Base-by-base conservation (phyloP, 2,329 filamentous ascomycete species). In the Fusarium phyllophilum region DNA sequence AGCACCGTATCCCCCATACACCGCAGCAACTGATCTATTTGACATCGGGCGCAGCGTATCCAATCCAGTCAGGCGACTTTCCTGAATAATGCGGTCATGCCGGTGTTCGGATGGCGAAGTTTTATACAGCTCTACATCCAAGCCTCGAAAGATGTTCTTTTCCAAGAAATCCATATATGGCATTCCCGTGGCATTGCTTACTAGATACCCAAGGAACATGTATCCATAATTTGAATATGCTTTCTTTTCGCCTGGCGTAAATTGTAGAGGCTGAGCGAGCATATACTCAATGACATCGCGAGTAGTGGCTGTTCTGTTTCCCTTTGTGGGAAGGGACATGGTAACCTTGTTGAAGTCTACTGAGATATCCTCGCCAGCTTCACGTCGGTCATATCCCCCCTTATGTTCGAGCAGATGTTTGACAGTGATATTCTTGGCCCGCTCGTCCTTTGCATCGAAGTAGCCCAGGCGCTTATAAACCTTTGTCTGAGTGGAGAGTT, bases 221-320 rank as follows among this genome's bases (percentile, higher is more conserved):
- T 57, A 36, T 6, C 63, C 72, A 18, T 76, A 75, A 62, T 75
- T 74, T 22, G 68, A 76, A 36, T 76, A 73, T 14, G 46, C 36
- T 8, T 55, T 34, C 14, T 36, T 54, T 3, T 63, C 52, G 11
- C 74, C 72, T 8, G 74, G 72, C 1, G 48, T 52, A 18, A 33
- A 68, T 14, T 76, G 72, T 3, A 76, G 66, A 31, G 48, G 54
- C 8, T 45, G 42, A 5, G 39, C 48, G 17, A 73, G 45, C 72
- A 68, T 62, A 14, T 76, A 75, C 26, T 76, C 44, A 29, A 75
- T 51, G 17, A 76, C 15, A 14, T 76, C 74, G 17, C 67, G 69
- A 38, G 52, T 20, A 18, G 63, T 76, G 15, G 74, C 74, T 10
- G 73, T 52, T 10, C 42, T 61, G 8, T 42, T 29, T 5, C 70